phyloP scores from a whole-genome alignment of 2,329 filamentous ascomycete genomes.

The Aciculosporium take region DNA sequence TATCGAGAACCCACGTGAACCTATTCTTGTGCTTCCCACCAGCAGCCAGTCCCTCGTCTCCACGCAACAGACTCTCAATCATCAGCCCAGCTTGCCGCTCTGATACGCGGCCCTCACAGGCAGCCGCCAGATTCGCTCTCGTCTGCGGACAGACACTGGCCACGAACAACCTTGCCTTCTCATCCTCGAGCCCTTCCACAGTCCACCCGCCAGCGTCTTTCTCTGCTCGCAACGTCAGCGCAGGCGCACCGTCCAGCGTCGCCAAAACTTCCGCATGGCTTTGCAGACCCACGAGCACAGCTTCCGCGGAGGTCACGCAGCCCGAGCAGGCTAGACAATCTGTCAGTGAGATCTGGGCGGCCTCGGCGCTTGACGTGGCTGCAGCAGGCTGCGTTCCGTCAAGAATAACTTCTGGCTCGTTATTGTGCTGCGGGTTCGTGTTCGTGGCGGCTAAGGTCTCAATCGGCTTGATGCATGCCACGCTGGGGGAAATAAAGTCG shows the following conservation, averaged over 20 bases:
- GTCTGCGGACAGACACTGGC: conserved; percentile 89
- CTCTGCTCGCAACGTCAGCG: conserved; percentile 22
- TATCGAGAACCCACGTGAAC: conserved; percentile 86
- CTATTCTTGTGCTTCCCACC: conserved; percentile 60
- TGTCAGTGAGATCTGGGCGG: conserved; percentile 87
- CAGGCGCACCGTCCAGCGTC: conserved; percentile 56
- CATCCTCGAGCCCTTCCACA: conserved; percentile 39
- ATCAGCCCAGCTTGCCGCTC: conserved; percentile 64
- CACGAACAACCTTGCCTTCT: conserved; percentile 65
- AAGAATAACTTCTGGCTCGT: conserved; percentile 74
- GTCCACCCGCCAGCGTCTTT: conserved; percentile 14
- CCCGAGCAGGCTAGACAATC: conserved; percentile 96
- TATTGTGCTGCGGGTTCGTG: conserved; percentile 12
- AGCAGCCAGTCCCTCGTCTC: conserved; percentile 50
- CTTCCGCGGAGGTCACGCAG: conserved; percentile 93
- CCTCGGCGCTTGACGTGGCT: conserved; percentile 43
- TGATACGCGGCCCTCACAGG: conserved; percentile 56
- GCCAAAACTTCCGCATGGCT: conserved; percentile 83
- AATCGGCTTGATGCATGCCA: conserved; percentile 95
- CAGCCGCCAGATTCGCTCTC: conserved; percentile 75
- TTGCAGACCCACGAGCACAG: conserved; percentile 88
- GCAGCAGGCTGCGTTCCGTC: conserved; percentile 57
- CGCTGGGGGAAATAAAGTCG: conserved; percentile 95
- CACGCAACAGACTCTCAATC: conserved; percentile 63
- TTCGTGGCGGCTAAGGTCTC: conserved; percentile 64